These are phyloP conservation scores for Croton laevigatus DNA, from an alignment of 441 rosid genomes.

Conservation along the genomic window DNA sequence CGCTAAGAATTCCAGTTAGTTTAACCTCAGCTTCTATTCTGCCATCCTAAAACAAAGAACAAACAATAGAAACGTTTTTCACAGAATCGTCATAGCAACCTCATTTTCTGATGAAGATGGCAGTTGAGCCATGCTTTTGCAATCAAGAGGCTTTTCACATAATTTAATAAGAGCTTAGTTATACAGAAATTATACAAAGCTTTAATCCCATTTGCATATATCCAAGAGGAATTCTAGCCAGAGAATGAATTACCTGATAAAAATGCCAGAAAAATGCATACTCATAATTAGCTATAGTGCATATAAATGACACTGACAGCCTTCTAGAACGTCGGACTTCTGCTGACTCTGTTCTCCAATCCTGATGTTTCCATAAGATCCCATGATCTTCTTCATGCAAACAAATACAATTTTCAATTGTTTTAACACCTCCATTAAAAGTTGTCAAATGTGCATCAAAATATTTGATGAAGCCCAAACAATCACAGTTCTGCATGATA, in stretches of 20 bases:
- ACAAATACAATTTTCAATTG: slow-evolving; percentile 88
- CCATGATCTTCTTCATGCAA: slow-evolving; percentile 95
- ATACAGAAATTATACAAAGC: background rate
- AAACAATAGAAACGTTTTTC: background rate
- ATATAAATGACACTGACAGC: slow-evolving; percentile 69
- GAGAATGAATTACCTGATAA: slow-evolving; percentile 61
- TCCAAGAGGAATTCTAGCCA: slow-evolving; percentile 1
- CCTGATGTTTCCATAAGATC: slow-evolving; percentile 91
- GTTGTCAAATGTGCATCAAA: slow-evolving; percentile 84
- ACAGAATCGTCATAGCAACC: background rate
- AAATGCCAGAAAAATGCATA: slow-evolving; percentile 93
- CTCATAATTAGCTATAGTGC: slow-evolving; percentile 88
- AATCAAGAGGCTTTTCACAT: slow-evolving; percentile 12
- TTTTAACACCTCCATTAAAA: slow-evolving; percentile 85
- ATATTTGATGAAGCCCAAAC: slow-evolving; percentile 81
- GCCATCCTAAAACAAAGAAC: slow-evolving; percentile 54
- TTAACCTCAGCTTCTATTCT: slow-evolving; percentile 92
- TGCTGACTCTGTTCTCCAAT: slow-evolving; percentile 92
- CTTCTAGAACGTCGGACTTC: slow-evolving; percentile 90
- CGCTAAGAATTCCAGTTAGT: slow-evolving; percentile 88
- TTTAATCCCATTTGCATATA: slow-evolving; percentile 13
- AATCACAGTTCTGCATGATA: slow-evolving; percentile 70
- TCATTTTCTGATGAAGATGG: slow-evolving; percentile 18
- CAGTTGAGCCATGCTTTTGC: slow-evolving; percentile 4
- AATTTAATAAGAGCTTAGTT: slow-evolving; percentile 8